A percentile compares a stretch with the other conserved stretches of the same genome.
These are phyloP conservation scores for Pseudopyricularia cyperi DNA, from an alignment of 2,329 filamentous ascomycete genomes.

Conservation along the genomic window DNA sequence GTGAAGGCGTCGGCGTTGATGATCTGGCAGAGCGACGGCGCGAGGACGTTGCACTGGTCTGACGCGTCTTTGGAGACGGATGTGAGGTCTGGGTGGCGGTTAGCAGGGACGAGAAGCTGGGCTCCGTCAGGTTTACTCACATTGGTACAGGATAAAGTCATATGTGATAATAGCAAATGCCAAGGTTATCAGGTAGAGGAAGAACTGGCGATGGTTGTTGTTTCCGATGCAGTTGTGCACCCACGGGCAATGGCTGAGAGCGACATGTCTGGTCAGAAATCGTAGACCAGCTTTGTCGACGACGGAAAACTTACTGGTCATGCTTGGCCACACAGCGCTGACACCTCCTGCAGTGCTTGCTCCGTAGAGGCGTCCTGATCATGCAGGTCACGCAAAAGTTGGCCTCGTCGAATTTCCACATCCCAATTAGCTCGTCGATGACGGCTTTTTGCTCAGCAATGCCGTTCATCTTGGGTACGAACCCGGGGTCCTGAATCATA, in stretches of 20 bases:
- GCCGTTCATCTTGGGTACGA: conserved; percentile 79
- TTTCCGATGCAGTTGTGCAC: conserved; percentile 91
- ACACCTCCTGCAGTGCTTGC: conserved; percentile 91
- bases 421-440: conserved; percentile 72
- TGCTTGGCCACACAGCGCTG: conserved; percentile 89
- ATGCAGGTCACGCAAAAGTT: conserved; percentile 94
- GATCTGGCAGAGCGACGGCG: conserved; percentile 60
- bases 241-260: conserved; percentile 80
- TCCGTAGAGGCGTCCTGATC: conserved; percentile 81
- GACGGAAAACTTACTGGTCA: conserved; percentile 58
- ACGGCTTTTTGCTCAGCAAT: conserved; percentile 80
- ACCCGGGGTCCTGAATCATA: conserved; percentile 85
- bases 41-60: conserved; percentile 59
- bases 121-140: conserved; percentile 31
- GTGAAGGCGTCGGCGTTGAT: conserved; percentile 77
- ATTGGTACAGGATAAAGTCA: conserved; percentile 59
- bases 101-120: neutral
- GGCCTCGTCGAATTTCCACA: conserved; percentile 84
- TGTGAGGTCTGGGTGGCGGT: conserved; percentile 43
- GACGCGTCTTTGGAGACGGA: conserved; percentile 38
- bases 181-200: conserved; percentile 72
- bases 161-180: conserved; percentile 62
- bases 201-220: conserved; percentile 94
- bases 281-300: neutral
- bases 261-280: neutral